These are phyloP conservation scores for Leishmania gerbilli DNA, from an alignment of 208 protist genomes.

Conservation along the genomic window DNA sequence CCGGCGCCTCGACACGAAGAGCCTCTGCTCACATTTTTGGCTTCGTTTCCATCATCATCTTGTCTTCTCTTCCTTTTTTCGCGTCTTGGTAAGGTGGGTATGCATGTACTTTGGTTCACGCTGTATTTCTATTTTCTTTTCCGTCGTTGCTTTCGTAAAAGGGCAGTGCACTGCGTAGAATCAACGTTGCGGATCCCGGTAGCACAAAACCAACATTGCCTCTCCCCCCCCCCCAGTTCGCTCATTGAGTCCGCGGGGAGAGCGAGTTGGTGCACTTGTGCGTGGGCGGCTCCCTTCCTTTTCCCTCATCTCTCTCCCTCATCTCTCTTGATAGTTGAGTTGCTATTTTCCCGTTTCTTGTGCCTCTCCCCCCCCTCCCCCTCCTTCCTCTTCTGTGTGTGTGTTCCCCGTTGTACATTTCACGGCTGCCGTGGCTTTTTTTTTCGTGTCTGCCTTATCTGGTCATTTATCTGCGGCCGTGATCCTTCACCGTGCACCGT, in stretches of 20 bases:
- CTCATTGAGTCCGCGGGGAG: background rate
- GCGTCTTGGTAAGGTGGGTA: background rate
- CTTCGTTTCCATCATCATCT: background rate
- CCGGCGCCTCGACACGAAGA: background rate
- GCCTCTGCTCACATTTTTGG: background rate
- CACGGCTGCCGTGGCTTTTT: too few relatives aligned
- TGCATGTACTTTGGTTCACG: background rate
- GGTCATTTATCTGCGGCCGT: too few relatives aligned
- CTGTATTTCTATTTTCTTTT: background rate
- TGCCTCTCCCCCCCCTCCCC: background rate
- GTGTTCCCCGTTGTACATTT: too few relatives aligned
- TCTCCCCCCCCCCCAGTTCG: too few relatives aligned
- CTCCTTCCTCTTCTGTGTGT: background rate
- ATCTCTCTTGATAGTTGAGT: background rate
- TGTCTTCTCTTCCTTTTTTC: background rate
- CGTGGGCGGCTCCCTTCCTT: background rate
- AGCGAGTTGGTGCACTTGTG: background rate
- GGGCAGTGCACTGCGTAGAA: too few relatives aligned
- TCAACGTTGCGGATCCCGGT: too few relatives aligned
- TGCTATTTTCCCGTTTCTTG: background rate
- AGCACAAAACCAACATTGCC: too few relatives aligned
- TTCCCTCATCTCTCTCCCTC: background rate
- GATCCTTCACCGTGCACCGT: too few relatives aligned
- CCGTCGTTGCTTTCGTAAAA: too few relatives aligned
- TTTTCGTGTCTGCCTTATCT: too few relatives aligned